Percentiles rank a stretch among this genome's conserved stretches.
phyloP scores from a whole-genome alignment of 345 rosid genomes.

The Geranium brycei region DNA sequence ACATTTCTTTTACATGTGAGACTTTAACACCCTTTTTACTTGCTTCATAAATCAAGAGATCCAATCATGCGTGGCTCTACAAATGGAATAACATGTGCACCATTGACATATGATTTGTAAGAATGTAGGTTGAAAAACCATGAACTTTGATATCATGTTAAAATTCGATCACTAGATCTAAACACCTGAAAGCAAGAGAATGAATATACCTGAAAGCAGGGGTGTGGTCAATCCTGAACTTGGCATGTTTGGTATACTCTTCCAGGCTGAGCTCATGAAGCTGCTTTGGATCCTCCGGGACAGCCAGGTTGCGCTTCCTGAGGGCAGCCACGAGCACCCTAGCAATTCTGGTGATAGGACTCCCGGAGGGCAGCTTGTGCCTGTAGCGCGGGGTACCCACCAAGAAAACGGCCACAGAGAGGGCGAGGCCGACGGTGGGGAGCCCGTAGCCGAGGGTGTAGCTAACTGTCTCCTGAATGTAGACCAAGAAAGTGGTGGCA shows the following conservation, averaged over 20 bases:
- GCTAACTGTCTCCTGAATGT: slow-evolving; percentile 33
- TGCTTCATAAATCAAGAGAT: no score
- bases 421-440: slow-evolving; percentile 24
- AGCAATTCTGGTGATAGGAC: slow-evolving; percentile 31
- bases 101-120: no score
- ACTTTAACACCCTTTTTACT: no score
- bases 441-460: slow-evolving; percentile 31
- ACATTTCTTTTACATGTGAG: no score
- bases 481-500: slow-evolving; percentile 33
- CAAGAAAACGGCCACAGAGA: slow-evolving; percentile 26
- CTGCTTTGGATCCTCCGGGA: slow-evolving; percentile 30
- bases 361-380: slow-evolving; percentile 36
- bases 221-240: slow-evolving; percentile 30
- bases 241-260: slow-evolving; percentile 18
- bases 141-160: no score
- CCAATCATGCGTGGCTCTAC: no score
- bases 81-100: no score
- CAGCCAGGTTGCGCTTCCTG: slow-evolving; percentile 27
- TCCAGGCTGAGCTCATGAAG: slow-evolving; percentile 34
- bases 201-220: slow-evolving; percentile 17
- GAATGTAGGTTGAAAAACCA: no score
- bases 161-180: no score
- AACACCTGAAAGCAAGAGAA: no score
- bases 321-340: slow-evolving; percentile 40
- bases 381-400: slow-evolving; percentile 38